These are phyloP conservation scores for Suhomyces anneliseae DNA, from an alignment of 1,139 yeast genomes.

Conservation along the genomic window DNA sequence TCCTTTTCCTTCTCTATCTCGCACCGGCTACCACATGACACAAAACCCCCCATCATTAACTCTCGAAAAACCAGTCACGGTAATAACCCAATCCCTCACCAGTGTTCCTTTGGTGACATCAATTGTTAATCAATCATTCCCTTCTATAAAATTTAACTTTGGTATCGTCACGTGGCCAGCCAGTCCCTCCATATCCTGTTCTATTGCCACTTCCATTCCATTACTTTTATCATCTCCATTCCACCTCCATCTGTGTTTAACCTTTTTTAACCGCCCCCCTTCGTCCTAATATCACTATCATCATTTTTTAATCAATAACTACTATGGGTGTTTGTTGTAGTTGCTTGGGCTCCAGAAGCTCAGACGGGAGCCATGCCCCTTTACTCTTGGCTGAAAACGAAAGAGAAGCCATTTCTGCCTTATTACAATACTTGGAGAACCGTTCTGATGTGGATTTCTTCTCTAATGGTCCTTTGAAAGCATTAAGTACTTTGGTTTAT, in stretches of 20 bases:
- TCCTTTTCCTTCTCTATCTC: not conserved
- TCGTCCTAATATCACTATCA: not conserved
- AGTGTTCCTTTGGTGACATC: not conserved
- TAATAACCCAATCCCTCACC: not conserved
- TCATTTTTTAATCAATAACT: not conserved
- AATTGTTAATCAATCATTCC: not conserved
- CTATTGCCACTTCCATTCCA: not conserved
- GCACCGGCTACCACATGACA: not conserved
- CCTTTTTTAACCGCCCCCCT: not conserved
- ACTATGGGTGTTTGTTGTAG: constrained; percentile 70
- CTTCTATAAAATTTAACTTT: too few species aligned
- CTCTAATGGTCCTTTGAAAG: constrained; percentile 85
- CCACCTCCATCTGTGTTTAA: not conserved
- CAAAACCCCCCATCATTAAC: not conserved
- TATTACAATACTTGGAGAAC: constrained; percentile 86
- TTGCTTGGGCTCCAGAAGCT: constrained; percentile 45
- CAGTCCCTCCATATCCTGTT: not conserved
- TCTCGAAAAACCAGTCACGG: not conserved
- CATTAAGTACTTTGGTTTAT: constrained; percentile 88
- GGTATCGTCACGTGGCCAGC: not conserved
- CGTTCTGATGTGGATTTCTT: constrained; percentile 85
- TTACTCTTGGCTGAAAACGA: constrained; percentile 90
- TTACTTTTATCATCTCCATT: too few species aligned
- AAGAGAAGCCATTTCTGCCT: constrained; percentile 90
- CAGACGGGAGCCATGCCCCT: constrained; percentile 64